A percentile compares a stretch with the other conserved stretches of the same genome.
phyloP scores from a whole-genome alignment of 345 rosid species.

The Turritis glabra region DNA sequence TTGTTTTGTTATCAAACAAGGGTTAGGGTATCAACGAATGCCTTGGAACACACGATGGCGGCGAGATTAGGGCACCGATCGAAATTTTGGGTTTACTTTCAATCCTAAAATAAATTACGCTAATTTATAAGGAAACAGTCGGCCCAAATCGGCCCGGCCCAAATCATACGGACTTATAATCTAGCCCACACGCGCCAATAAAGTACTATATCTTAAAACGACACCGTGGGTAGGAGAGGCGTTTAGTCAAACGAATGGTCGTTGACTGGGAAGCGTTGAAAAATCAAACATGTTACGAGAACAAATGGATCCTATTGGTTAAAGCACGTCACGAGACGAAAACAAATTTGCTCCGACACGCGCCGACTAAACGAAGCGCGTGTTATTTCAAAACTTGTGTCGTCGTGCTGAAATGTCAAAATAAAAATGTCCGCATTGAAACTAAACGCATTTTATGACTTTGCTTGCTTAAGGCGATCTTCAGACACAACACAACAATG shows the following conservation, averaged over 20 bases:
- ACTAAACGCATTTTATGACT: constrained; percentile 28
- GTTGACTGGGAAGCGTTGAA: constrained; percentile 25
- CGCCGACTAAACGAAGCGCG: constrained; percentile 30
- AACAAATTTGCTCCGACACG: constrained; percentile 9
- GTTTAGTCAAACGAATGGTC: neutral
- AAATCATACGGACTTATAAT: neutral
- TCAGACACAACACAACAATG: constrained; percentile 28
- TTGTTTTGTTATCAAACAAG: too few relatives aligned
- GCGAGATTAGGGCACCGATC: neutral
- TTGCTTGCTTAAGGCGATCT: constrained; percentile 6
- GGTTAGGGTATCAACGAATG: too few relatives aligned
- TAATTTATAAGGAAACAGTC: neutral
- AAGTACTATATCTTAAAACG: neutral
- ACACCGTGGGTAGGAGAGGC: neutral
- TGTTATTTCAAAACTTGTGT: neutral
- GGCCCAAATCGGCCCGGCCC: neutral
- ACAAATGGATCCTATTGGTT: constrained; percentile 43
- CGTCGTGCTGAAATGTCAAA: constrained; percentile 38
- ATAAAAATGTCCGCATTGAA: neutral
- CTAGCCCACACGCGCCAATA: neutral
- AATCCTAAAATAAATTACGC: neutral
- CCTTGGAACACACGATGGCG: neutral
- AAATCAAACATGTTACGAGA: constrained; percentile 24
- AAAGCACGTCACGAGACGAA: constrained; percentile 41
- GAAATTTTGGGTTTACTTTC: neutral